Evolutionary conservation across 768 basidiomycete species (phyloP), one percentile per base, ranked within the genome.

Genomic region (Mycena filopes): DNA sequence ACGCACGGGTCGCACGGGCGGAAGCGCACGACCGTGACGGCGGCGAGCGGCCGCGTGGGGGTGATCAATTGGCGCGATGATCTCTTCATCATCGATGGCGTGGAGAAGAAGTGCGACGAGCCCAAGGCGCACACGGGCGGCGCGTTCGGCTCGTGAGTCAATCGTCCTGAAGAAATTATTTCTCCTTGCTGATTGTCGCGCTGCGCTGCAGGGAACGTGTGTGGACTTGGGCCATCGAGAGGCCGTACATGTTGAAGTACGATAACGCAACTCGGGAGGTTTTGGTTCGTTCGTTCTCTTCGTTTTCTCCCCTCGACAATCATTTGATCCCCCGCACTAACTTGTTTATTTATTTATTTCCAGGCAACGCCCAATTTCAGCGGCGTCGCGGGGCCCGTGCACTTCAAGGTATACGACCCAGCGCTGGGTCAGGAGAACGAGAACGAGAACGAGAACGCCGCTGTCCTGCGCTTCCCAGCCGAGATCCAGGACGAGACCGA

Each of bases 401-500:
- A 55, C 9, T 67, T 67, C 47, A 50, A 49, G 1, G 18, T 55
- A 3, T 58, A 21, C 28, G 41, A 53, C 3, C 13, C 41, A 3
- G 60, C 46, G 21, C 41, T 61, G 18, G 23, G 61, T 47, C 26
- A 40, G 28, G 42, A 53, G 12, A 46, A 38, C 42, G 60, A 67
- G 3, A 46, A 40, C 36, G 42, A 53, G 12, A 46, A 38, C 42
- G 60, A 67, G 3, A 46, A 23, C 13, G 65, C 65, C 13, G 65
- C 65, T 29, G 29, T 51, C 26, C 31, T 67, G 1, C 23, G 40
- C n/a, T 62, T 67, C n/a, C 54, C 65, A 10, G 10, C 20, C 1
- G 33, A 57, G 11, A 45, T 61, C 42, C 65, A 61, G 33, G 60
- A 67, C 28, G 65, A 66, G 42, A 33, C 38, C 26, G 60, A 67